Base-by-base conservation (phyloP, 352 stramenopile species). In the Pythium oligandrum region DNA sequence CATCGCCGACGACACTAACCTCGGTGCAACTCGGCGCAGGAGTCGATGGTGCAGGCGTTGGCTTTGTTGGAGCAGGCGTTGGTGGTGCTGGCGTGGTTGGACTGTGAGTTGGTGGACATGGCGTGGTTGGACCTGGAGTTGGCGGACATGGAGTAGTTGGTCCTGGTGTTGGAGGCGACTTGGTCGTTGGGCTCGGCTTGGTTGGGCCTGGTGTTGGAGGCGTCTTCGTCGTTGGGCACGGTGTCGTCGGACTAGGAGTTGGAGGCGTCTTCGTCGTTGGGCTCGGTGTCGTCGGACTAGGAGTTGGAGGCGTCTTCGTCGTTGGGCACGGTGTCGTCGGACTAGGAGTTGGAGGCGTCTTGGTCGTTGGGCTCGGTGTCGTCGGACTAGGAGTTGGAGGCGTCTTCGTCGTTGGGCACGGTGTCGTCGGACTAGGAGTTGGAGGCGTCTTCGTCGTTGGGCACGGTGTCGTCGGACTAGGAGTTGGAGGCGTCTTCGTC, bases 1-100 rank as follows among this genome's bases (percentile, higher is more conserved):
- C 64, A 53, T 72, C 64, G 26, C 61, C 55, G 12, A 59, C 56
- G 43, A 72, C 64, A 32, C 37, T 66, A 12, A 72, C 64, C 6
- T 68, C 39, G 1, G 32, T 62, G 59, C 64, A 72, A 38, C 34
- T 30, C 44, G 48, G 47, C 36, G 35, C 6, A 26, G 38, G 34
- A 9, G 36, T 32, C 1, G n/a, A 7, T 3, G 37, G 12, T 2
- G 35, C 40, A 6, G 36, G 17, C 17, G 17, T 26, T 26, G 17
- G 9, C 37, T 40, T 32, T 6, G 37, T 37, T 36, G 52, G 52
- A 6, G 42, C 42, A 6, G 32, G 35, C 6, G 30, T 48, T 12
- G 33, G 7, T 12, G 2, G 43, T 12, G 34, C 26, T 44, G 32
- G 42, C 8, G 12, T 30, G 38, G 9, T 39, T 49, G 6, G 50